Base-by-base conservation (phyloP, 83 land plant genomes). In the Isoetes engelmannii region DNA sequence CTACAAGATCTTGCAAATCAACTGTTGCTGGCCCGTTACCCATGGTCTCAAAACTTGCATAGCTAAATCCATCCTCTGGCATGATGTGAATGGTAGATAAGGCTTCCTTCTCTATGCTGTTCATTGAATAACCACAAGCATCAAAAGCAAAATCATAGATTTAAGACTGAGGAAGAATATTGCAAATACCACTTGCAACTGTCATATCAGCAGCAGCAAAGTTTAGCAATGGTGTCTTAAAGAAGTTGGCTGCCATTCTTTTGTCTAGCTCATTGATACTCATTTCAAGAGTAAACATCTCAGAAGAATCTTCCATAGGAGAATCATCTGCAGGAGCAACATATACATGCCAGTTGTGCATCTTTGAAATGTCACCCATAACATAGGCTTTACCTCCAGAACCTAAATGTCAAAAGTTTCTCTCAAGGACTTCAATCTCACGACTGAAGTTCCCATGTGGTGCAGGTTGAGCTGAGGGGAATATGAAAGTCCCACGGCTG, bases 61-160 rank as follows among this genome's bases (percentile, higher is more conserved):
- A 75, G 77, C 78, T 75, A 19, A 62, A 71, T 5, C 66, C 45
- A 28, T 75, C 78, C 57, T 75, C 78, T 8, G 77, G 79, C 4
- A 70, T 72, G 17, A 77, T 65, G 55, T 72, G 78, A 48, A 75
- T 75, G 6, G 78, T 75, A 9, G 78, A 63, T 44, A 57, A 56
- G 13, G 78, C 75, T 5, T 45, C 55, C 5, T 49, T 67, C 50
- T 75, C 74, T n/a, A 75, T 44, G 48, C 77, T 60, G 57, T 75
- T 75, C 78, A 75, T 75, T 42, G 78, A 75, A 76, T 92, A 92
- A 5, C 97, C 97, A 41, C 97, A 92, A 0, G 97, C 94, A 41
- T 84, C 87, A 75, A 92, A 92, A 7, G 87, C 93, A 57, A 80
- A 85, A 62, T 88, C 97, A 48, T 90, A 92, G n/a, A 89, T 68